Conservation (phyloP, 1,139 yeast genomes). For the Geotrichum phurueaensis region DNA sequence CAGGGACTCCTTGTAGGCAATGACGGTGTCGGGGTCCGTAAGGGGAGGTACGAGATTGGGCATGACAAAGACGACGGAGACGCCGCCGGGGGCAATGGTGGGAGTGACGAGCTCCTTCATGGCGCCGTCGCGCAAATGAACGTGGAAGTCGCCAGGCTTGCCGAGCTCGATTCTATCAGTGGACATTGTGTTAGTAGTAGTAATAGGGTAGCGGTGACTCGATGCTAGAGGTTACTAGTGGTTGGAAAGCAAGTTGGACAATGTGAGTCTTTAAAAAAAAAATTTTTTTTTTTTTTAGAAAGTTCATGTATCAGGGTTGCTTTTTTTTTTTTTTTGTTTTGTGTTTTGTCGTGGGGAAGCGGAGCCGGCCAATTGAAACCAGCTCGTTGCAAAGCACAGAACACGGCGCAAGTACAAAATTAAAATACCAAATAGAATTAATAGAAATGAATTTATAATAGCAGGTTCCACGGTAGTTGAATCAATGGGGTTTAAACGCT, state of each 20-base stretch:
- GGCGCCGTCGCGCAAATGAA: conserved; percentile 85
- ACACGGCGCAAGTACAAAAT: no score
- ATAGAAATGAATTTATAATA: no score
- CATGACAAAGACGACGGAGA: conserved; percentile 89
- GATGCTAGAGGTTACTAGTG: neutral
- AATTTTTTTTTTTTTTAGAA: neutral
- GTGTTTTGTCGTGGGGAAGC: no score
- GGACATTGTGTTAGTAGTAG: conserved; percentile 2
- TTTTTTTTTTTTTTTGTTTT: no score
- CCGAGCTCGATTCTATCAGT: conserved; percentile 53
- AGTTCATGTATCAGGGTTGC: no score
- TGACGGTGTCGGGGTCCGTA: conserved; percentile 69
- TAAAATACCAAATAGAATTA: no score
- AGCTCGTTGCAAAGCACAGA: no score
- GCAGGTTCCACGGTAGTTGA: no score
- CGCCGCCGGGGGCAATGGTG: conserved; percentile 82
- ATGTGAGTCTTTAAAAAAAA: neutral
- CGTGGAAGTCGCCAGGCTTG: conserved; percentile 90
- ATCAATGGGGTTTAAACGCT: no score
- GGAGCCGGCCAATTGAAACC: no score
- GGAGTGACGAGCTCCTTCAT: conserved; percentile 94
- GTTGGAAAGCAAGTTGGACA: neutral
- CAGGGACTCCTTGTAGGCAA: conserved; percentile 60
- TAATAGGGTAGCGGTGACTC: neutral
- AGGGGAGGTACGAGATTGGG: conserved; percentile 93